phyloP scores from a whole-genome alignment of 2,329 filamentous ascomycete genomes.

The Fusarium longipes region DNA sequence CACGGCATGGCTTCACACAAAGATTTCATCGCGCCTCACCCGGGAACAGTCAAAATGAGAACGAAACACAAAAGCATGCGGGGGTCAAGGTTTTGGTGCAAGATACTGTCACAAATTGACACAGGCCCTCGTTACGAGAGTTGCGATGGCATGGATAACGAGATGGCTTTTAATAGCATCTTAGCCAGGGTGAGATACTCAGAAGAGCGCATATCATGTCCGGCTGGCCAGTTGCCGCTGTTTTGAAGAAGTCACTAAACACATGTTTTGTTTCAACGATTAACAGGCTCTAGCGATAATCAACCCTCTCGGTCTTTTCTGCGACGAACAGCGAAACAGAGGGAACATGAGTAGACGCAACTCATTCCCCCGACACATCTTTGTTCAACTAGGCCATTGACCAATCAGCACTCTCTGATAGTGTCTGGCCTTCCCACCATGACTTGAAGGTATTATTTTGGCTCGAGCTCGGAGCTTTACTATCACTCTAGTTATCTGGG shows the following conservation, averaged over 20 bases:
- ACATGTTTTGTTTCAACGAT: neutral
- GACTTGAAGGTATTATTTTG: slow-evolving; percentile 41
- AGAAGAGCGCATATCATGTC: slow-evolving; percentile 23
- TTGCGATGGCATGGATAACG: slow-evolving; percentile 36
- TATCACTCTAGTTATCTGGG: slow-evolving; percentile 29
- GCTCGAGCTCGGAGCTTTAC: slow-evolving; percentile 32
- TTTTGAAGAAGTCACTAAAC: slow-evolving; percentile 11
- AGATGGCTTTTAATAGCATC: slow-evolving; percentile 17
- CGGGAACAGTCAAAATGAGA: slow-evolving; percentile 41
- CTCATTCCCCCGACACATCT: slow-evolving; percentile 40
- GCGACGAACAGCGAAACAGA: slow-evolving; percentile 36
- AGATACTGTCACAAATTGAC: slow-evolving; percentile 31
- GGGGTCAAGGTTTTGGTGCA: slow-evolving; percentile 33
- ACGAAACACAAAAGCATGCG: slow-evolving; percentile 20
- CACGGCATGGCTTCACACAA: slow-evolving; percentile 10
- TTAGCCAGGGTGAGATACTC: slow-evolving; percentile 4
- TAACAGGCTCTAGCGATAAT: neutral
- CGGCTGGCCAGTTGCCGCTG: slow-evolving; percentile 17
- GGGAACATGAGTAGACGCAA: slow-evolving; percentile 38
- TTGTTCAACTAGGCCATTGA: slow-evolving; percentile 45
- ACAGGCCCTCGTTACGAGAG: slow-evolving; percentile 33
- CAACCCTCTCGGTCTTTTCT: slow-evolving; percentile 41
- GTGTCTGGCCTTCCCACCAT: slow-evolving; percentile 33
- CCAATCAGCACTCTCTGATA: slow-evolving; percentile 50
- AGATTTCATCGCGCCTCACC: slow-evolving; percentile 43